Percentiles rank a stretch among this genome's conserved stretches.
Conservation (phyloP, 108 stramenopile genomes). For the Pseudonitzschia delicatissima region DNA sequence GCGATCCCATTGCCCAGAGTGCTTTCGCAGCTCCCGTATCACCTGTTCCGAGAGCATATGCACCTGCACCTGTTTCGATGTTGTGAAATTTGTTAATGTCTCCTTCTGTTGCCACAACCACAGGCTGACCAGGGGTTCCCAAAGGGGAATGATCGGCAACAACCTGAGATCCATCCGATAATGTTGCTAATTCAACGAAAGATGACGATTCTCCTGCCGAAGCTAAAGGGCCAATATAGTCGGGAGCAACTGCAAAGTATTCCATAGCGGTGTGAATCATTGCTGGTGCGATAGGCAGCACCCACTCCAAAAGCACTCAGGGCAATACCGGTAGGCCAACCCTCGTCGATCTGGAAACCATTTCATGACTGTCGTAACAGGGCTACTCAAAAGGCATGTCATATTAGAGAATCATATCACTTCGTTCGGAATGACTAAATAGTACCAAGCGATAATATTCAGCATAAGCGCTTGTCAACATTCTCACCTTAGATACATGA, state of each 20-base stretch:
- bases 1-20: slow-evolving; percentile 39
- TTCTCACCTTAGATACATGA: slow-evolving; percentile 58
- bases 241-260: slow-evolving; percentile 53
- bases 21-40: slow-evolving; percentile 59
- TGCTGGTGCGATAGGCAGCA: slow-evolving; percentile 77
- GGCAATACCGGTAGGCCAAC: slow-evolving; percentile 72
- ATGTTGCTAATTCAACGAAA: slow-evolving; percentile 40
- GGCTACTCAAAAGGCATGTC: slow-evolving; percentile 21
- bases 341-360: slow-evolving; percentile 89
- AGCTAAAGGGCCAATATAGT: slow-evolving; percentile 38
- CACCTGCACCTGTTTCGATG: slow-evolving; percentile 36
- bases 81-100: slow-evolving; percentile 36
- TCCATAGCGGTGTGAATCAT: slow-evolving; percentile 60
- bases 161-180: slow-evolving; percentile 51
- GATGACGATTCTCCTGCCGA: neutral
- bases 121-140: slow-evolving; percentile 43
- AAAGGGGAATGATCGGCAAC: slow-evolving; percentile 31
- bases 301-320: slow-evolving; percentile 85
- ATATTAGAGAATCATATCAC: neutral
- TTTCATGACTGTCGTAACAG: slow-evolving; percentile 71
- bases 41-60: slow-evolving; percentile 57
- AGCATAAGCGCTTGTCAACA: neutral
- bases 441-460: neutral
- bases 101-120: slow-evolving; percentile 54
- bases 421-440: neutral